Evolutionary conservation across 2,329 filamentous ascomycete species (phyloP).

Genomic region (Monosporascus ibericus): DNA sequence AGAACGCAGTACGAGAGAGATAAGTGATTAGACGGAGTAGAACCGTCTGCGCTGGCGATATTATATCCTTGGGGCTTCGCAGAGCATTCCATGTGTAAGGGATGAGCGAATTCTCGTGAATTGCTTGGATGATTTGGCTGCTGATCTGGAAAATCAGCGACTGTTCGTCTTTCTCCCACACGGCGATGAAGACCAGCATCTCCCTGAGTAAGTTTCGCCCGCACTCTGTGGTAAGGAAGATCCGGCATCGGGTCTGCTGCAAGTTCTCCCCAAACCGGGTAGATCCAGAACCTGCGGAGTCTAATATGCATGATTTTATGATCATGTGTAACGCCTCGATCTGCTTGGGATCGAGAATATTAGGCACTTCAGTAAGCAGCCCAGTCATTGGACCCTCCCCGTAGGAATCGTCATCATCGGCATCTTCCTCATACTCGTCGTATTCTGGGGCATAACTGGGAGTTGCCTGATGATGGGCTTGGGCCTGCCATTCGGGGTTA

Average conservation of each 20-base stretch:
- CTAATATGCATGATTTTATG: conserved; percentile 88
- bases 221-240: conserved; percentile 83
- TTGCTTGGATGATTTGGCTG: conserved; percentile 89
- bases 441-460: conserved; percentile 36
- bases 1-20: conserved; percentile 64
- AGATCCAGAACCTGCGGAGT: conserved; percentile 65
- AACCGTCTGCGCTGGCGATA: conserved; percentile 89
- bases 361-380: conserved; percentile 84
- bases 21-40: conserved; percentile 86
- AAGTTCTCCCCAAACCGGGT: conserved; percentile 70
- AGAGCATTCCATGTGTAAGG: conserved; percentile 91
- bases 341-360: conserved; percentile 89
- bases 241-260: conserved; percentile 83
- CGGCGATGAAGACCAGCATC: conserved; percentile 90
- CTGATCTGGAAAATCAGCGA: conserved; percentile 96
- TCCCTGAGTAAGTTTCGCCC: conserved; percentile 85
- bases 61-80: conserved; percentile 89
- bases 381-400: conserved; percentile 75
- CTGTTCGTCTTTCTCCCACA: conserved; percentile 91
- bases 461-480: conserved; percentile 34
- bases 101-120: conserved; percentile 81
- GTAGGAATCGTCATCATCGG: conserved; percentile 68
- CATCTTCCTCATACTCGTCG: conserved; percentile 45
- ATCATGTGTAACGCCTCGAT: conserved; percentile 97
- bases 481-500: conserved; percentile 29